Evolutionary conservation across 140 eudicot species (phyloP), one percentile per base, ranked within the genome.

Genomic region (Oenanthe javanica): DNA sequence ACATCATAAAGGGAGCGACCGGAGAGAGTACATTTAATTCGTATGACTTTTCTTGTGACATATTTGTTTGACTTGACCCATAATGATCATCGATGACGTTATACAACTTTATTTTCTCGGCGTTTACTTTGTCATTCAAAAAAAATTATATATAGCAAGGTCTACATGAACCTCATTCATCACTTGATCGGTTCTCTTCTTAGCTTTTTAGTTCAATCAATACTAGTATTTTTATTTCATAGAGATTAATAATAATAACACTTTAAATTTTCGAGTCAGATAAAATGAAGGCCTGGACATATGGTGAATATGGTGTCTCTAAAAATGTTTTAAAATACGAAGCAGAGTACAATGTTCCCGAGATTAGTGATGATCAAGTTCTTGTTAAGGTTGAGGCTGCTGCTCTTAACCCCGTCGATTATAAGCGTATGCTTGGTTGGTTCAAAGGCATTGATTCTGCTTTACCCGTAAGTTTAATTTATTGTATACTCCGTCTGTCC

Each of bases 291-390:
- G 70, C 70, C 38, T n/a, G 69, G 69, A 59, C 36, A 7, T 59
- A 59, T 9, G 69, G 69, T n/a, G 69, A 59, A 59, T 59, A 61
- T 9, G 70, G 70, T 61, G 70, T 61, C 15, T 61, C 70, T 3
- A 15, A 15, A 61, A 10, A 61, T 61, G 70, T 61, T n/a, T 61
- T 61, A 10, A 61, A 61, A 61, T 61, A 6, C 70, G 70, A 23
- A 61, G 15, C 70, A 0, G 70, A 61, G 0, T 23, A 61, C 38
- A 61, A 14, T 61, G 70, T 61, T 61, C 70, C 70, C 2, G 70
- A 61, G 70, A 61, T 59, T 59, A 59, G n/a, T n/a, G 70, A 61
- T 61, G 70, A 61, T 61, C 70, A 61, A 61, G 70, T 61, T 61
- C 70, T 61, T 23, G 38, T 61, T 23, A 61, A 61, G 70, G 38